Conservation (phyloP, 306 rosid genomes). For the Lathyrus aphaca region DNA sequence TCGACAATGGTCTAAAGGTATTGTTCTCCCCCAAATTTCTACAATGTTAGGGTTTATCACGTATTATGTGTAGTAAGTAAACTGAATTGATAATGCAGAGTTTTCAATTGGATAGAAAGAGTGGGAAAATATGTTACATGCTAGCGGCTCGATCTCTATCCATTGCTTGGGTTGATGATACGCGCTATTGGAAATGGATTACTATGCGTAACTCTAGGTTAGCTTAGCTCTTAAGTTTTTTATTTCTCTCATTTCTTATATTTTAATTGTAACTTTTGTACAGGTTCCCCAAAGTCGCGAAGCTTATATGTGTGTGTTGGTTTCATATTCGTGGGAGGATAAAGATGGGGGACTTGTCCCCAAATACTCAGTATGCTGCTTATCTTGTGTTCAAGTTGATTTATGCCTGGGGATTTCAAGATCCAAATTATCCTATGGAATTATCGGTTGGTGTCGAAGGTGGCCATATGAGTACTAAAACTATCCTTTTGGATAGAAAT, state of each 20-base stretch:
- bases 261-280: not conserved
- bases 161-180: conserved; percentile 40
- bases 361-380: conserved; percentile 53
- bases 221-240: conserved; percentile 3
- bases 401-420: conserved; percentile 40
- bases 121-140: conserved; percentile 48
- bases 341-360: conserved; percentile 43
- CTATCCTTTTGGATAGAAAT: no score
- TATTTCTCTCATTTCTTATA: no score
- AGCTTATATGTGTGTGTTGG: conserved; percentile 56
- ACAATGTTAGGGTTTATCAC: not conserved
- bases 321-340: conserved; percentile 56
- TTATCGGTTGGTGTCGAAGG: conserved; percentile 42
- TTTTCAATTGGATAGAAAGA: conserved; percentile 42
- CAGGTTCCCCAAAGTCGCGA: conserved; percentile 51
- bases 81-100: conserved; percentile 36
- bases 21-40: not conserved
- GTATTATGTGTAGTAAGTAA: not conserved
- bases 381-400: conserved; percentile 55
- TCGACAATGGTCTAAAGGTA: conserved; percentile 32
- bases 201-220: conserved; percentile 46
- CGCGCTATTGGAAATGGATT: conserved; percentile 38
- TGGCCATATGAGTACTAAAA: not conserved
- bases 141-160: conserved; percentile 36
- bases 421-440: conserved; percentile 22